Percentiles rank a stretch among this genome's conserved stretches.
phyloP scores from a whole-genome alignment of 2,329 filamentous ascomycete species.

The Paecilomyces niveus region DNA sequence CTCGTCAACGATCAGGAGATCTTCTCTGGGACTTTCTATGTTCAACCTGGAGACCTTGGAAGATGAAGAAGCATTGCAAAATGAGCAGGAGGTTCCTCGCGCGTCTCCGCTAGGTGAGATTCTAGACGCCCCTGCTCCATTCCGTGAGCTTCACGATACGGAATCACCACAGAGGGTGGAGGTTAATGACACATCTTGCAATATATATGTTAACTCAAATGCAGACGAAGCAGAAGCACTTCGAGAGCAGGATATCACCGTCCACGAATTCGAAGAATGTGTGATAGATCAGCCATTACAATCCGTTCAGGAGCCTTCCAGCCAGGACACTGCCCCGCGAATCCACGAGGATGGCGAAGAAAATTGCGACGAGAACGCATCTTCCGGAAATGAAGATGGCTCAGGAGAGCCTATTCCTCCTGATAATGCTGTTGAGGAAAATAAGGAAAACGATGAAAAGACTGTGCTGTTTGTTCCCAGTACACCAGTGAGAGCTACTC shows the following conservation, averaged over 20 bases:
- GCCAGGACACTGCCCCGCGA: background rate
- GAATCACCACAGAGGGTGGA: background rate
- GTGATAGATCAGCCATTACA: background rate
- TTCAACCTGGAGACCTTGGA: background rate
- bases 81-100: background rate
- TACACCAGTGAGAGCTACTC: slow-evolving; percentile 48
- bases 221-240: background rate
- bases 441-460: slow-evolving; percentile 21
- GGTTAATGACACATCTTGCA: background rate
- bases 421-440: slow-evolving; percentile 8
- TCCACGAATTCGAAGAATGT: background rate
- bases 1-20: background rate
- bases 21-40: background rate
- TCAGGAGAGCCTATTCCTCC: background rate
- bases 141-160: background rate
- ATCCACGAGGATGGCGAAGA: background rate
- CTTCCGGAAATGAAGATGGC: background rate
- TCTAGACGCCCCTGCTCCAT: background rate
- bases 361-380: background rate
- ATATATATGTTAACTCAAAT: background rate
- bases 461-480: slow-evolving; percentile 31
- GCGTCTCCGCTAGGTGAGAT: background rate
- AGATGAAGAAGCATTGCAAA: background rate
- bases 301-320: background rate
- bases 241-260: slow-evolving; percentile 4